Evolutionary conservation across 1,284 basidiomycete species (phyloP).

Genomic region (Tylopilus orsonianus): DNA sequence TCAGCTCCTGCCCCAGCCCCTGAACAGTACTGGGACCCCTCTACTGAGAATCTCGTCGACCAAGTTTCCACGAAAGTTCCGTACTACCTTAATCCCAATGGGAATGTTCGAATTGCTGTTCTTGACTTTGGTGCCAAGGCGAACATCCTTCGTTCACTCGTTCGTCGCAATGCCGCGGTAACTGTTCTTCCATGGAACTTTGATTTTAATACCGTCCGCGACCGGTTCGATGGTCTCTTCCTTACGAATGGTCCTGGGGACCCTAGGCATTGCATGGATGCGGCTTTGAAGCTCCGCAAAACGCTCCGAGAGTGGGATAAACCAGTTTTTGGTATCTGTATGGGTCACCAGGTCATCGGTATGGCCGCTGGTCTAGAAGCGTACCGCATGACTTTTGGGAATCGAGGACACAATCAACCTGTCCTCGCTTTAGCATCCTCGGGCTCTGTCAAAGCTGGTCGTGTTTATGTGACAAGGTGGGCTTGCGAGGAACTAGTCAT

Average conservation of each 20-base stretch:
- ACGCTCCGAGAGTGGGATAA: slow-evolving; percentile 88
- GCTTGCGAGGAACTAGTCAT: neutral
- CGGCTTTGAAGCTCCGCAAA: slow-evolving; percentile 76
- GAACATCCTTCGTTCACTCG: slow-evolving; percentile 92
- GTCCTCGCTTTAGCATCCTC: slow-evolving; percentile 90
- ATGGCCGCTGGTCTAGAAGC: slow-evolving; percentile 96
- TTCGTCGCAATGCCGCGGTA: slow-evolving; percentile 87
- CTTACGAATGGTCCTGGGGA: slow-evolving; percentile 97
- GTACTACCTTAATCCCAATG: slow-evolving; percentile 85
- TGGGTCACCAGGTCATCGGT: slow-evolving; percentile 98
- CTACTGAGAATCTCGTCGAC: slow-evolving; percentile 88
- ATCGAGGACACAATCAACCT: slow-evolving; percentile 99
- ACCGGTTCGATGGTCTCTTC: slow-evolving; percentile 94
- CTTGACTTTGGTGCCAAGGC: slow-evolving; percentile 98
- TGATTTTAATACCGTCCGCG: slow-evolving; percentile 89
- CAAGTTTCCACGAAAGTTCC: slow-evolving; percentile 87
- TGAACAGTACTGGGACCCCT: slow-evolving; percentile 90
- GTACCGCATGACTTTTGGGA: slow-evolving; percentile 97
- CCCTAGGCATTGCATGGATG: slow-evolving; percentile 87
- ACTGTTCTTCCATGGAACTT: slow-evolving; percentile 98
- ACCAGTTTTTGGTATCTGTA: slow-evolving; percentile 98
- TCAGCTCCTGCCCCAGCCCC: slow-evolving; percentile 57
- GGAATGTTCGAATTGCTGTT: slow-evolving; percentile 90
- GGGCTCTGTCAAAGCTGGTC: slow-evolving; percentile 90
- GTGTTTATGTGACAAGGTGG: slow-evolving; percentile 95